Evolutionary conservation across 1,284 basidiomycete genomes (phyloP).

Genomic region (Boletus nobilissimus): DNA sequence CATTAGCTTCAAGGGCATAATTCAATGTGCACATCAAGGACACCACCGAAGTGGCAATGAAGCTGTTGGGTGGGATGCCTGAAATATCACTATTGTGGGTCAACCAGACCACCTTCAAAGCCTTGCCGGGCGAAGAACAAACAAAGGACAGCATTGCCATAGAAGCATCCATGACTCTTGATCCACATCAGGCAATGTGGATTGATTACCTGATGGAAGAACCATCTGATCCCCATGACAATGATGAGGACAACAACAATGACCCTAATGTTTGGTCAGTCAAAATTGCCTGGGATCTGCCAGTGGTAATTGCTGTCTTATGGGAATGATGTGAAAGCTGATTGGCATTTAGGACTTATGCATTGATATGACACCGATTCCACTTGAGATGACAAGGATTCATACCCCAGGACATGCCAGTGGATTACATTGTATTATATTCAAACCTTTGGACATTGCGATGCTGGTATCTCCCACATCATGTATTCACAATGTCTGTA

Average conservation of each 20-base stretch:
- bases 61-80: neutral
- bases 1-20: neutral
- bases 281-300: neutral
- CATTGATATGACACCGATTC: neutral
- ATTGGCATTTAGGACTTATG: neutral
- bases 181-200: neutral
- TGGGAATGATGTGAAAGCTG: neutral
- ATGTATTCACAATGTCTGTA: constrained; percentile 26
- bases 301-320: neutral
- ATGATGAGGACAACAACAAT: neutral
- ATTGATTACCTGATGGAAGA: neutral
- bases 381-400: neutral
- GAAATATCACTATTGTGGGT: constrained; percentile 6
- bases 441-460: constrained; percentile 17
- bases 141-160: neutral
- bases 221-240: neutral
- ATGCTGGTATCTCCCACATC: constrained; percentile 17
- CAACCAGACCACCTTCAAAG: constrained; percentile 5
- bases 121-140: neutral
- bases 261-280: neutral
- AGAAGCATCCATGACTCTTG: neutral
- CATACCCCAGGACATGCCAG: neutral
- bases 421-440: neutral
- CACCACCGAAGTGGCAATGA: neutral
- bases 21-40: neutral